Conservation (phyloP, 2,329 filamentous ascomycete species). For the Alternaria sp. region DNA sequence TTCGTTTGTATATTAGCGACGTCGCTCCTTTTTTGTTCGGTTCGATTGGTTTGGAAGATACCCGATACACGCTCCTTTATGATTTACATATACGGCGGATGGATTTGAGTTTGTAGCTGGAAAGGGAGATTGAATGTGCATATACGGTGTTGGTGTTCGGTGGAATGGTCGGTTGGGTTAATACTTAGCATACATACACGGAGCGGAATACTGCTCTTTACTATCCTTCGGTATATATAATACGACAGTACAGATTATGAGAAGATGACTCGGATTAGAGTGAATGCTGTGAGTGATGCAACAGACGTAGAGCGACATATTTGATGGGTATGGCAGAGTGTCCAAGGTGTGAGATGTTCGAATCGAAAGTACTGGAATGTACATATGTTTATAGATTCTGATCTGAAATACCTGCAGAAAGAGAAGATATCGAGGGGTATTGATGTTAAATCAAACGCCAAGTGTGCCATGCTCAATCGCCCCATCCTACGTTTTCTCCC, state of each 20-base stretch:
- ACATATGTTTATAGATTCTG: not conserved
- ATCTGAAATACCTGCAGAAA: not conserved
- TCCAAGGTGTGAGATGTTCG: not conserved
- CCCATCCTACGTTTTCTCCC: not conserved
- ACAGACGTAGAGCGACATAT: too few relatives aligned
- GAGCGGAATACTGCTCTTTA: not conserved
- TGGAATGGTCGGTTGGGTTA: not conserved
- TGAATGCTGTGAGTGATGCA: too few relatives aligned
- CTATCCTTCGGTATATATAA: constrained; percentile 4
- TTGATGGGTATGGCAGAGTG: too few relatives aligned
- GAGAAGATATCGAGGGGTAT: not conserved
- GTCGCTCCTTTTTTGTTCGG: not conserved
- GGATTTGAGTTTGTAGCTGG: not conserved
- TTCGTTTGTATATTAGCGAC: not conserved
- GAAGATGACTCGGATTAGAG: too few relatives aligned
- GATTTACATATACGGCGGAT: not conserved
- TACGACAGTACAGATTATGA: not conserved
- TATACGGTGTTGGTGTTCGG: not conserved
- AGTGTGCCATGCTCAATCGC: not conserved
- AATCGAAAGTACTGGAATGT: fast-evolving
- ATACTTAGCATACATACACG: not conserved
- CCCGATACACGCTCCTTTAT: not conserved
- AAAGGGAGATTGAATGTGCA: not conserved
- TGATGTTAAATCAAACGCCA: constrained; percentile 3
- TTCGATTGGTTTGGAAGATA: not conserved